Evolutionary conservation across 1,139 yeast genomes (phyloP).

Genomic region (Protomyces arabidopsidicola): DNA sequence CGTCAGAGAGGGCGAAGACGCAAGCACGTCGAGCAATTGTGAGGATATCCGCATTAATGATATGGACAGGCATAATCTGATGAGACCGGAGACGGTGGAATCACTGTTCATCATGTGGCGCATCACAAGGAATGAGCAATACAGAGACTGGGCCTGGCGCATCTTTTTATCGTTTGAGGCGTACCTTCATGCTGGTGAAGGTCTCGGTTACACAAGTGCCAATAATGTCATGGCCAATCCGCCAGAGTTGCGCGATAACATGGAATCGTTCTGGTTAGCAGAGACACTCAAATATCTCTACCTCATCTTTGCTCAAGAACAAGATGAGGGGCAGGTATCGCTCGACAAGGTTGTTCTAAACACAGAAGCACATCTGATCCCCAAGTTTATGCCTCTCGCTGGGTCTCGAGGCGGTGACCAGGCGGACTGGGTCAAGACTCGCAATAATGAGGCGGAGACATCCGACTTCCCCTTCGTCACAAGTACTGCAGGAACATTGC

Average conservation of each 20-base stretch:
- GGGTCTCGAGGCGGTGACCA: not conserved
- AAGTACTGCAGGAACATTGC: not conserved
- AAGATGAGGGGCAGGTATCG: conserved; percentile 58
- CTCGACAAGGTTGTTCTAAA: conserved; percentile 72
- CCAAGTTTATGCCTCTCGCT: conserved; percentile 46
- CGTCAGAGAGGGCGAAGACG: conserved; percentile 46
- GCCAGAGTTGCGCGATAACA: conserved; percentile 58
- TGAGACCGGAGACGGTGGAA: conserved; percentile 93
- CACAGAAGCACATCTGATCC: conserved; percentile 92
- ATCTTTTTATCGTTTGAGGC: conserved; percentile 68
- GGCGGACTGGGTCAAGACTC: conserved; percentile 9
- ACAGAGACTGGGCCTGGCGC: conserved; percentile 87
- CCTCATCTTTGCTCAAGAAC: conserved; percentile 54
- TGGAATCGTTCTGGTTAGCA: conserved; percentile 92
- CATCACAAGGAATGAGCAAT: conserved; percentile 66
- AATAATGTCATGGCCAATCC: conserved; percentile 55
- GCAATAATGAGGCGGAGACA: not conserved
- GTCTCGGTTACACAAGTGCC: conserved; percentile 61
- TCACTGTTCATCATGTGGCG: conserved; percentile 76
- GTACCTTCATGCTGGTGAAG: conserved; percentile 49
- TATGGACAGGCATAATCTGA: conserved; percentile 73
- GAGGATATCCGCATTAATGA: conserved; percentile 66
- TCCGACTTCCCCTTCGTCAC: not conserved
- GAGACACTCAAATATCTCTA: conserved; percentile 88
- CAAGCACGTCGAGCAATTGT: conserved; percentile 32